Percentiles rank a stretch among this genome's conserved stretches.
Evolutionary conservation across 1,284 basidiomycete genomes (phyloP).

Genomic region (Somion occarium): DNA sequence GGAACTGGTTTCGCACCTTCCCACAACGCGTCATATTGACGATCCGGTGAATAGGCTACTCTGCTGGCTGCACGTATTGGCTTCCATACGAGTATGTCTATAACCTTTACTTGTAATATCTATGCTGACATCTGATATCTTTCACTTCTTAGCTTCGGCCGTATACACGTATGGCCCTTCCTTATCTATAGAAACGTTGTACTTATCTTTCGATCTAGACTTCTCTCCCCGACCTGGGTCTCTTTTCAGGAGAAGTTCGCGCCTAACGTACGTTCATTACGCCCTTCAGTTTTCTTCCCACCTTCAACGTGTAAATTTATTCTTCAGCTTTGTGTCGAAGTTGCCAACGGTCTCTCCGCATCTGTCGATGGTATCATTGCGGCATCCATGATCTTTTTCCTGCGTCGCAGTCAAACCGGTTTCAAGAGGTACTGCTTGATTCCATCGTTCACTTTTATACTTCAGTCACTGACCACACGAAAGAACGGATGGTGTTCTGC

Average conservation of each 20-base stretch:
- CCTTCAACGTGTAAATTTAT: not conserved
- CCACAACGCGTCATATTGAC: too few relatives aligned
- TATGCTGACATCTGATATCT: not conserved
- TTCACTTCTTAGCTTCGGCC: not conserved
- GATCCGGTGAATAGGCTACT: not conserved
- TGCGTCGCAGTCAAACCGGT: not conserved
- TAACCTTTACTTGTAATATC: not conserved
- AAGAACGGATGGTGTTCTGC: slow-evolving; percentile 1
- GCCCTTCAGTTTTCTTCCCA: not conserved
- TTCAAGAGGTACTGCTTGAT: not conserved
- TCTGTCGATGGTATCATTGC: not conserved
- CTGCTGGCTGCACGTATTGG: not conserved
- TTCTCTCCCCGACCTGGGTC: not conserved
- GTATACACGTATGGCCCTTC: not conserved
- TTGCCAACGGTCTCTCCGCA: not conserved
- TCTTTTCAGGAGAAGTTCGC: not conserved
- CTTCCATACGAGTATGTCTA: not conserved
- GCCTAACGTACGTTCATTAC: not conserved
- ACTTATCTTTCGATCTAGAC: not conserved
- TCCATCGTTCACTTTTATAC: not conserved
- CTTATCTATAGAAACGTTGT: too few relatives aligned
- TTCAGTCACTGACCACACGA: not conserved
- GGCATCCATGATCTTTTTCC: not conserved
- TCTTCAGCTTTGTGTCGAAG: not conserved
- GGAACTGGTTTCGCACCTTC: too few relatives aligned